Evolutionary conservation across 257 asterid genomes (phyloP), one percentile per base, ranked within the genome.

Genomic region (Datura wrightii): DNA sequence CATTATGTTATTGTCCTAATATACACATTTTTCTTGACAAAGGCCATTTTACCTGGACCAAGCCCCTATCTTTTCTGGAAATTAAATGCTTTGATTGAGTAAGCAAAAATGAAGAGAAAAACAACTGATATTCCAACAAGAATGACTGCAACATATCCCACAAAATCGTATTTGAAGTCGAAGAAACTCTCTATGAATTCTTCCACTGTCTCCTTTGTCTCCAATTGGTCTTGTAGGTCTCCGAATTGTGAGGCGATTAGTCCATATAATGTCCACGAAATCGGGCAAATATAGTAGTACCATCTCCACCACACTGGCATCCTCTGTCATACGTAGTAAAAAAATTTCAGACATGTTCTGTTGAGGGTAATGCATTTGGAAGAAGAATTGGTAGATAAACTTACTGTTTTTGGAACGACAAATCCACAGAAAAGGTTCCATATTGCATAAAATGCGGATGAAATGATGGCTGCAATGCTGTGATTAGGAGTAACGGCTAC

Each of bases 361-460:
- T 72, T 46, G 58, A 42, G 15, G 79, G 9, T 44, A 71, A 41
- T 70, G 56, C 31, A 72, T 10, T 8, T 44, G 10, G 7, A 53
- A n/a, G 48, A 41, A 42, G 52, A 14, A 9, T 8, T 19, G 16
- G 65, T 7, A 15, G 53, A 13, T 24, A 16, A 24, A 80, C 94
- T 83, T 84, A 95, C 99, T n/a, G 95, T 72, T 36, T 85, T 87
- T 67, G 99, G 98, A 80, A 95, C 85, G 85, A 94, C 79, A 92
- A 95, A 95, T 31, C 99, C 97, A 1, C 94, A 91, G 91, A 95
- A 95, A 46, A 95, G 89, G 88, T 94, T 95, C 97, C 98, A 94
- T 2, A 90, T 5, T 0, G 87, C 89, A 37, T 89, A 94, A 88
- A 93, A 93, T 10, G 90, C 89, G 0, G 94, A 86, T n/a, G 99